These are phyloP conservation scores for Arachis stenosperma DNA, from an alignment of 306 rosid genomes.

Conservation along the genomic window DNA sequence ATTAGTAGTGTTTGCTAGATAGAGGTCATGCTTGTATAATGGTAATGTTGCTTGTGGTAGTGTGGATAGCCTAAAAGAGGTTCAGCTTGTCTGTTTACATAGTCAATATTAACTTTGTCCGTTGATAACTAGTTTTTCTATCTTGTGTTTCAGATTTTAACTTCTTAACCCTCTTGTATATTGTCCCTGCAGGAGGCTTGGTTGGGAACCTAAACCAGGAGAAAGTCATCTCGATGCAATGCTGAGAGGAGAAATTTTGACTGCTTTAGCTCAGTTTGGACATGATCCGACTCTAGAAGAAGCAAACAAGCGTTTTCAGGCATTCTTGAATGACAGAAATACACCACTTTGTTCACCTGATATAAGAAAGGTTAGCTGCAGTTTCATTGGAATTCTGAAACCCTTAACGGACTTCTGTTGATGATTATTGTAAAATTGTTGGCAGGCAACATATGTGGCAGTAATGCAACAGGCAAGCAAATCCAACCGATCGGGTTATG, in stretches of 20 bases:
- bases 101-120: slow-evolving; percentile 38
- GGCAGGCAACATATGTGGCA: slow-evolving; percentile 87
- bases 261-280: slow-evolving; percentile 74
- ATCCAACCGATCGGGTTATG: slow-evolving; percentile 65
- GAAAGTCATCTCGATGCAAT: slow-evolving; percentile 72
- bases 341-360: slow-evolving; percentile 91
- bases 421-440: slow-evolving; percentile 44
- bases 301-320: slow-evolving; percentile 75
- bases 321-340: slow-evolving; percentile 77
- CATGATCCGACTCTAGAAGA: slow-evolving; percentile 76
- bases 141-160: slow-evolving; percentile 25
- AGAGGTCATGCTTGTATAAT: slow-evolving; percentile 18
- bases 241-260: slow-evolving; percentile 95
- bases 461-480: slow-evolving; percentile 67
- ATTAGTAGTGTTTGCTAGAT: slow-evolving; percentile 2
- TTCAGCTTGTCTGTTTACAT: slow-evolving; percentile 27
- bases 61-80: slow-evolving; percentile 18
- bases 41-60: slow-evolving; percentile 13
- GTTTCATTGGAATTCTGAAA: slow-evolving; percentile 26
- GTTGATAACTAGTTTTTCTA: slow-evolving; percentile 41
- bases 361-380: slow-evolving; percentile 70
- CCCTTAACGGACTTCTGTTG: slow-evolving; percentile 18
- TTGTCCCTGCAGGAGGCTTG: slow-evolving; percentile 74
- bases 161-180: slow-evolving; percentile 16
- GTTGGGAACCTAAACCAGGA: slow-evolving; percentile 84